Evolutionary conservation across 352 stramenopile genomes (phyloP), one percentile per base, ranked within the genome.

Genomic region (Phytopythium helicoides): DNA sequence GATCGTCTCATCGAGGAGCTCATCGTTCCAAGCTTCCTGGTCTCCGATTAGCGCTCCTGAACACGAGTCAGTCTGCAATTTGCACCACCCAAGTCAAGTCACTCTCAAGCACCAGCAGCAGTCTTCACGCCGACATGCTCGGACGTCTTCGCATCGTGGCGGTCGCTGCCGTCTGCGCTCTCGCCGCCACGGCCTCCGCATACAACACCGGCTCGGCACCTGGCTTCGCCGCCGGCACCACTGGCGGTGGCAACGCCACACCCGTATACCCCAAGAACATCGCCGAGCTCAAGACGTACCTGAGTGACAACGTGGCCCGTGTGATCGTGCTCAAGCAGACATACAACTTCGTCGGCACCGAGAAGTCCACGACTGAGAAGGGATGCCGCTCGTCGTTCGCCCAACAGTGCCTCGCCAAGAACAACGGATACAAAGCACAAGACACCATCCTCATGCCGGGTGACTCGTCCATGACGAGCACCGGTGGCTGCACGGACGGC

Each of bases 291-390:
- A 62, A 56, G 42, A 35, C 28, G 8, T 65, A 60, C 18, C 52
- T 81, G 16, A 21, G 23, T 0, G 66, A 76, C 36, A 48, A 35
- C 11, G 16, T 58, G 35, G 54, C 70, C 0, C 63, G 60, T 11
- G 68, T 81, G 0, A 62, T 81, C 47, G 54, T 78, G 11, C 49
- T 81, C 33, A 60, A 63, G 52, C 65, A 74, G 56, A 47, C 37
- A 0, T 76, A 75, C 31, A 52, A 76, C 56, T 80, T 73, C 55
- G 45, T 42, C 8, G 63, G 60, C 2, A 60, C 66, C 0, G 56
- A 72, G 49, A 59, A 63, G 15, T 64, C 40, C 2, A 72, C 64
- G 15, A 76, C 60, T 35, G 70, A 73, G 26, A 60, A 26, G 6
- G 70, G 66, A 18, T 76, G 70, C 23, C 57, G 42, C 14, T 53